Percentiles rank a stretch among this genome's conserved stretches.
Evolutionary conservation across 2,329 filamentous ascomycete genomes (phyloP).

Genomic region (Aureobasidium sp.): DNA sequence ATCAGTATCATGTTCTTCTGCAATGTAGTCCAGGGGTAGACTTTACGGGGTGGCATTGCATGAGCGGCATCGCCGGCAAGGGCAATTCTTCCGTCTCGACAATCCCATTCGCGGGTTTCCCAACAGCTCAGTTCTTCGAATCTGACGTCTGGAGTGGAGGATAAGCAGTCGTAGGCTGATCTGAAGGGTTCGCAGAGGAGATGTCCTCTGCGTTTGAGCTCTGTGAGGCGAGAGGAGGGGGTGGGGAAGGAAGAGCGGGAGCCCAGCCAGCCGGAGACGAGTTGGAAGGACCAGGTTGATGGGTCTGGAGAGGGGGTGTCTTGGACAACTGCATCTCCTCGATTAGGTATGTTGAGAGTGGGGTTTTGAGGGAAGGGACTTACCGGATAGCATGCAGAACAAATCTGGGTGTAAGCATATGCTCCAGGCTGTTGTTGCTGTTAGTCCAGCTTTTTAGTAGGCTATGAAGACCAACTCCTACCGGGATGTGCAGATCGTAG

Average conservation of each 20-base stretch:
- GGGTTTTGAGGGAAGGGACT: not conserved
- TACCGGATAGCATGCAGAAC: constrained; percentile 11
- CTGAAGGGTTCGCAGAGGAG: constrained; percentile 31
- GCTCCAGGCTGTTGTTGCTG: not conserved
- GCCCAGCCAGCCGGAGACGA: constrained; percentile 16
- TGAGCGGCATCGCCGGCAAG: constrained; percentile 33
- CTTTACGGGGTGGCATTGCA: constrained; percentile 35
- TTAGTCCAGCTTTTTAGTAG: too few relatives aligned
- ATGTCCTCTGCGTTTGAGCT: constrained; percentile 6
- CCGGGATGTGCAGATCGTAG: constrained; percentile 16
- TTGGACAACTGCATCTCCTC: constrained; percentile 9
- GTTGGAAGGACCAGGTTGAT: constrained; percentile 16
- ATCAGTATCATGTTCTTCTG: not conserved
- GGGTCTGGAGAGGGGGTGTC: constrained; percentile 15
- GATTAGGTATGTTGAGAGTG: not conserved
- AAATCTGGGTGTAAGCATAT: constrained; percentile 11
- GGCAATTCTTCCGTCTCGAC: constrained; percentile 21
- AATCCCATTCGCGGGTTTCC: constrained; percentile 21
- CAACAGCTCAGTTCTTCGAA: constrained; percentile 18
- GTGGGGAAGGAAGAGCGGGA: constrained; percentile 1
- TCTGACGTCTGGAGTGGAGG: constrained; percentile 5
- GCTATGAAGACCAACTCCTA: too few relatives aligned
- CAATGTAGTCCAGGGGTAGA: constrained; percentile 17
- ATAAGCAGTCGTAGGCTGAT: constrained; percentile 16
- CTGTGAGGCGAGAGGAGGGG: not conserved